Conservation (phyloP, 2,329 filamentous ascomycete genomes). For the Hypomyces perniciosus region DNA sequence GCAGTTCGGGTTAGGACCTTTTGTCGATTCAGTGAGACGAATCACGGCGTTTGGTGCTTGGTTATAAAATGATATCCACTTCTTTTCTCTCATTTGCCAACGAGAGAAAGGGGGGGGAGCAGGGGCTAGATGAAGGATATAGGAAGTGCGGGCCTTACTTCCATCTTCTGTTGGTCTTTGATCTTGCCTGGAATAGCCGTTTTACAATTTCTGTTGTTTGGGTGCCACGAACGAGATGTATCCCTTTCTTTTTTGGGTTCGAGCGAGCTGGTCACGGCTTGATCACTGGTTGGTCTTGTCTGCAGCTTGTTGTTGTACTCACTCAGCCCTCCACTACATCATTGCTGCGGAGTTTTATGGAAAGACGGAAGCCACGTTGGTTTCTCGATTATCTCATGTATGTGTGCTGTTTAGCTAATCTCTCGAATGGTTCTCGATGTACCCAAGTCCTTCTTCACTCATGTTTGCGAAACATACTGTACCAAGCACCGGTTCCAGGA, state of each 20-base stretch:
- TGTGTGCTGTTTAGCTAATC: too few species aligned
- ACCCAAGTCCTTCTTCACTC: not conserved
- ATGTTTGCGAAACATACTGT: slow-evolving; percentile 13
- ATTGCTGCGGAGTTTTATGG: not conserved
- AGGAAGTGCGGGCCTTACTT: not conserved
- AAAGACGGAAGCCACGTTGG: not conserved
- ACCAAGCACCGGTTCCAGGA: slow-evolving; percentile 16
- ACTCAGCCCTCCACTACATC: not conserved
- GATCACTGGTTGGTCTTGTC: not conserved
- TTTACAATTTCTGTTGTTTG: not conserved
- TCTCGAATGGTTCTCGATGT: too few species aligned
- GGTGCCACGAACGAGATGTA: too few species aligned
- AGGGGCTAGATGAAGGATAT: not conserved
- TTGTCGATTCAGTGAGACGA: not conserved
- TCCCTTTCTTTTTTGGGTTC: too few species aligned
- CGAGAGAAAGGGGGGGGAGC: not conserved
- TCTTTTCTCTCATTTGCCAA: not conserved
- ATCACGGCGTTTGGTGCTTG: slow-evolving; percentile 1
- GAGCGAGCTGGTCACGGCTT: too few species aligned
- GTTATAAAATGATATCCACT: slow-evolving; percentile 3
- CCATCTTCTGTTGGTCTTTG: not conserved
- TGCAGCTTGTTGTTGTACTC: not conserved
- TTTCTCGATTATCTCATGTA: too few species aligned
- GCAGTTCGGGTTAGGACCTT: not conserved
- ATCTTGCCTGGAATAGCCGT: not conserved